Conservation (phyloP, 2,329 filamentous ascomycete genomes). For the Didymella lethalis region DNA sequence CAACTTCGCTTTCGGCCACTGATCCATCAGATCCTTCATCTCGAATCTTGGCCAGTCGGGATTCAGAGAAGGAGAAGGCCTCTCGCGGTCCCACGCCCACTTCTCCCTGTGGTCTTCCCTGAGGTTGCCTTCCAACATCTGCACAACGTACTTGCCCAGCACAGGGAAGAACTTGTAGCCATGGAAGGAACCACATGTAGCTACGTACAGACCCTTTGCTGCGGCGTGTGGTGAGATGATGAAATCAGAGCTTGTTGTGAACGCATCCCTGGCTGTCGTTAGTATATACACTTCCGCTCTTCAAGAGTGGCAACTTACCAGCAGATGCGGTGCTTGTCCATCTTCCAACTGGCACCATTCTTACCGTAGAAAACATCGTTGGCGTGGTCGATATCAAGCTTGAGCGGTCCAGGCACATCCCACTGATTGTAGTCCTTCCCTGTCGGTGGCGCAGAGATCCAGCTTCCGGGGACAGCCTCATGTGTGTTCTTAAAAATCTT, state of each 20-base stretch:
- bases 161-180: constrained; percentile 69
- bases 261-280: constrained; percentile 65
- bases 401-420: constrained; percentile 64
- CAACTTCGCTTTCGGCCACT: constrained; percentile 43
- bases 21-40: constrained; percentile 61
- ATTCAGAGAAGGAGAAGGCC: constrained; percentile 60
- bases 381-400: constrained; percentile 66
- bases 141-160: constrained; percentile 63
- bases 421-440: constrained; percentile 68
- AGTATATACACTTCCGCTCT: constrained; percentile 34
- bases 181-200: constrained; percentile 68
- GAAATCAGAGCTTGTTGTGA: constrained; percentile 65
- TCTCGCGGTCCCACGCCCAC: constrained; percentile 68
- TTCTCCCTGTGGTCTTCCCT: constrained; percentile 64
- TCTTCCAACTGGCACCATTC: constrained; percentile 63
- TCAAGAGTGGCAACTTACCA: constrained; percentile 57
- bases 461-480: constrained; percentile 56
- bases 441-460: constrained; percentile 65
- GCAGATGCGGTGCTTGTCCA: constrained; percentile 70
- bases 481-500: constrained; percentile 49
- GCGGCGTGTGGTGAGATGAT: constrained; percentile 61
- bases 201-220: constrained; percentile 60
- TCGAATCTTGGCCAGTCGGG: constrained; percentile 66
- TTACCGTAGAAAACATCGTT: constrained; percentile 67
- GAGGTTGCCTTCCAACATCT: constrained; percentile 55